Evolutionary conservation across 2,329 filamentous ascomycete species (phyloP).

Genomic region (Neofusicoccum ribis): DNA sequence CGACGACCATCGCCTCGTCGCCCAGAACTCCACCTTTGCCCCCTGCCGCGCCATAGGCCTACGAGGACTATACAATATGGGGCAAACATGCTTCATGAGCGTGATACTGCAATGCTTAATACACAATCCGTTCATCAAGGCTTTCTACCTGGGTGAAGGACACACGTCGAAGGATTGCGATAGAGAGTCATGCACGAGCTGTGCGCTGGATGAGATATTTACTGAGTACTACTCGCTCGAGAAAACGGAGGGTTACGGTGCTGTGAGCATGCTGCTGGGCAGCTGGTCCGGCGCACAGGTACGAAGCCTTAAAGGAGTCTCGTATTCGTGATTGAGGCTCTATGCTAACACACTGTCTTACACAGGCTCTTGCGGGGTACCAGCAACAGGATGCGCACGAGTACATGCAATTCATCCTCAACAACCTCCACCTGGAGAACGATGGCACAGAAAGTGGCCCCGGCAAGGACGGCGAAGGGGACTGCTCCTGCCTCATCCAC

Average conservation of each 20-base stretch:
- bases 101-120: conserved; percentile 91
- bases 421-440: conserved; percentile 81
- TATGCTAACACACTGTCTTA: background rate
- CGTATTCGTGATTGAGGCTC: background rate
- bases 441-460: conserved; percentile 50
- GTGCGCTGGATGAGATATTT: conserved; percentile 63
- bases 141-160: conserved; percentile 89
- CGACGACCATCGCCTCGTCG: conserved; percentile 75
- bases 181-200: conserved; percentile 57
- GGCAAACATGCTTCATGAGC: conserved; percentile 98
- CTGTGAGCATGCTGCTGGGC: conserved; percentile 82
- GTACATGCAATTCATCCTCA: conserved; percentile 93
- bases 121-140: conserved; percentile 87
- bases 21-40: conserved; percentile 73
- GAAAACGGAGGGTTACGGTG: conserved; percentile 85
- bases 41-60: conserved; percentile 86
- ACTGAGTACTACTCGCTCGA: conserved; percentile 67
- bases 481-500: conserved; percentile 88
- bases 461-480: conserved; percentile 25
- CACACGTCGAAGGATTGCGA: conserved; percentile 77
- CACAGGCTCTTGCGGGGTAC: conserved; percentile 67
- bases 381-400: conserved; percentile 97
- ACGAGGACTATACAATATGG: conserved; percentile 92
- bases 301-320: conserved; percentile 44
- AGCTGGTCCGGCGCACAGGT: conserved; percentile 80